Evolutionary conservation across 139 green algal genomes (phyloP), one percentile per base, ranked within the genome.

Genomic region (Chlorella sp.): DNA sequence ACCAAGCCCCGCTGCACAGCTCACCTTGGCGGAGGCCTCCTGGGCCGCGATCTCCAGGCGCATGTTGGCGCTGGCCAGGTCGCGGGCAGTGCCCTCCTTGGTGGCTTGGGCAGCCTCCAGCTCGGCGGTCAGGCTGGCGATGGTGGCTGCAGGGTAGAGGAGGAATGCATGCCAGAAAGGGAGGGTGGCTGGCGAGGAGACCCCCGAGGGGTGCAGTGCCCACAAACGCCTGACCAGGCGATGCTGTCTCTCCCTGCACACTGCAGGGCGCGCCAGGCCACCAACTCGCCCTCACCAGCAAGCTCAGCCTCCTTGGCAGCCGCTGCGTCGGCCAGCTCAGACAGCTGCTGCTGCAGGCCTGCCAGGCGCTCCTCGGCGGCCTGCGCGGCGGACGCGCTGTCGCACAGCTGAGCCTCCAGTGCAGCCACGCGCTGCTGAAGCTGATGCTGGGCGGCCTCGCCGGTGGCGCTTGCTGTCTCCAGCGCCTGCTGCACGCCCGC

Each of bases 1-100:
- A n/a, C n/a, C n/a, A n/a, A n/a, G n/a, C n/a, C n/a, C n/a, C 34
- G 2, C 20, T 1, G 18, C n/a, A 2, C 34, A 3, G 12, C 74
- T 6, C 51, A 81, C 74, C 74, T 51, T 65, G 47, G 73, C 5
- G 28, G 55, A 20, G 6, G 74, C 74, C 76, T 82, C 76, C 76
- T 74, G 51, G 2, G 18, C 28, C 3, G 68, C 21, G 26, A 85
- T 78, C 80, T 85, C 80, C 68, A 85, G 80, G 0, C 80, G 47
- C 80, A 85, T 85, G 67, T 85, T 69, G 17, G 56, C 21, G 51
- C 80, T 78, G 30, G 80, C 80, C 32, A 85, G 51, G 30, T 85
- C 80, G 21, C 80, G 80, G 12, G 55, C 44, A 9, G 18, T 55
- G 36, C 51, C 32, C 55, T 81, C 74, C 55, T 85, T 56, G 30